phyloP scores from a whole-genome alignment of 352 stramenopile genomes.

The Phytophthora foliorum region DNA sequence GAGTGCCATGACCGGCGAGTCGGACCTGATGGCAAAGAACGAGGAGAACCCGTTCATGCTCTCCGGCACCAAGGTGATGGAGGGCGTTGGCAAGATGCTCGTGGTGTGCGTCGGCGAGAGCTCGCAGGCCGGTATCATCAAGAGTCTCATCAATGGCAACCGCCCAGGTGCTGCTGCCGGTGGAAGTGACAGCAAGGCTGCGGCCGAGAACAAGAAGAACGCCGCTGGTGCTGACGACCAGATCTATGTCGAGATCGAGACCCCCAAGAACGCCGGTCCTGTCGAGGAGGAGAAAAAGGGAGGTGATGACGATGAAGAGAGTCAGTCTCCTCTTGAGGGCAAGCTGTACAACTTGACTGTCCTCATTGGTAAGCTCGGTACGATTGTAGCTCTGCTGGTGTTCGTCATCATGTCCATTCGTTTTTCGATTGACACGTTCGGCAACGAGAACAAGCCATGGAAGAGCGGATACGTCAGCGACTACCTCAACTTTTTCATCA shows the following conservation, averaged over 20 bases:
- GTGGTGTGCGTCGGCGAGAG: slow-evolving; percentile 93
- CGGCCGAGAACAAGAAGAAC: slow-evolving; percentile 31
- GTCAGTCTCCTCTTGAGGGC: slow-evolving; percentile 67
- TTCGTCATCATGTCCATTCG: slow-evolving; percentile 69
- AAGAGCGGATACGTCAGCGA: slow-evolving; percentile 43
- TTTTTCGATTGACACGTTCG: slow-evolving; percentile 58
- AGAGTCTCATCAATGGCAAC: slow-evolving; percentile 79
- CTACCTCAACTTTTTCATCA: slow-evolving; percentile 77
- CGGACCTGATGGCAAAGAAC: slow-evolving; percentile 86
- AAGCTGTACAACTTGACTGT: slow-evolving; percentile 75
- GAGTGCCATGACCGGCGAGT: slow-evolving; percentile 92
- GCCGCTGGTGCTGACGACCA: slow-evolving; percentile 25
- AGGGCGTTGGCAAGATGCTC: slow-evolving; percentile 92
- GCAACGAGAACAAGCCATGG: slow-evolving; percentile 36
- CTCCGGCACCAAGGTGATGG: slow-evolving; percentile 93
- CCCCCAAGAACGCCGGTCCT: slow-evolving; percentile 39
- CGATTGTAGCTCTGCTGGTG: slow-evolving; percentile 56
- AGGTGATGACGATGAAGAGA: slow-evolving; percentile 41
- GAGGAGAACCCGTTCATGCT: slow-evolving; percentile 88
- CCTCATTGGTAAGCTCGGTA: slow-evolving; percentile 70
- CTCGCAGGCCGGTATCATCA: slow-evolving; percentile 93
- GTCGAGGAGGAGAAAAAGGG: slow-evolving; percentile 27
- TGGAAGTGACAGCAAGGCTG: slow-evolving; percentile 31
- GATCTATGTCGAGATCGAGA: slow-evolving; percentile 67
- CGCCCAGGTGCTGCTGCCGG: slow-evolving; percentile 65